Evolutionary conservation across 345 rosid species (phyloP), one percentile per base, ranked within the genome.

Genomic region (Bruguiera gymnorhiza): DNA sequence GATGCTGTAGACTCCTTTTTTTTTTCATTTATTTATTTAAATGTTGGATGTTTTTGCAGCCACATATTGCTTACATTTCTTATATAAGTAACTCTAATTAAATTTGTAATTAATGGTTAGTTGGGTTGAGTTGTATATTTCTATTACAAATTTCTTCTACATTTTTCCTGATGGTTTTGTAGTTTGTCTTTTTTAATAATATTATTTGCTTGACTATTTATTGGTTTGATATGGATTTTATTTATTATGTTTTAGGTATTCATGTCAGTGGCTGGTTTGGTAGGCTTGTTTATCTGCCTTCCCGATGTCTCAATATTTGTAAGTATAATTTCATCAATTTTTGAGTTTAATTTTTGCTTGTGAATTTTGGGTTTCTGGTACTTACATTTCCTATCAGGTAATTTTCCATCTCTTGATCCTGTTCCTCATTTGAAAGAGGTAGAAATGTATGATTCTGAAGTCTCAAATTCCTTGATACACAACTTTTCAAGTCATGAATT

Each of bases 221-320:
- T n/a, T 20, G 65, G 53, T 32, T 73, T 66, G 50, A 5, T 15
- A 6, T 55, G 60, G 76, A 26, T 60, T 54, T 59, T 23, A 52
- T 23, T 54, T 30, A 53, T 51, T 62, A 31, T 36, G 19, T 60
- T 50, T 60, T 60, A 60, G 66, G 67, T 24, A 0, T 61, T 52
- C 55, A 16, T 53, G 32, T 62, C 1, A 18, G 3, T 62, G 77
- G 71, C 53, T 79, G 82, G 76, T 34, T 64, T 65, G 79, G 71
- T 55, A 73, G 79, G 71, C 62, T 72, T 65, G 75, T 29, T 50
- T 72, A 68, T 31, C 64, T 76, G 48, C 73, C 73, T 31, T 51
- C 73, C 13, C 56, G 23, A 52, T 68, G 20, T 32, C 64, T 60
- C 23, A 71, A 29, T 46, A 61, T 30, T 36, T 30, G 27, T 67